A percentile compares a stretch with the other conserved stretches of the same genome.
These are phyloP conservation scores for Dunaliella primolecta DNA, from an alignment of 139 green algal species.

Conservation along the genomic window DNA sequence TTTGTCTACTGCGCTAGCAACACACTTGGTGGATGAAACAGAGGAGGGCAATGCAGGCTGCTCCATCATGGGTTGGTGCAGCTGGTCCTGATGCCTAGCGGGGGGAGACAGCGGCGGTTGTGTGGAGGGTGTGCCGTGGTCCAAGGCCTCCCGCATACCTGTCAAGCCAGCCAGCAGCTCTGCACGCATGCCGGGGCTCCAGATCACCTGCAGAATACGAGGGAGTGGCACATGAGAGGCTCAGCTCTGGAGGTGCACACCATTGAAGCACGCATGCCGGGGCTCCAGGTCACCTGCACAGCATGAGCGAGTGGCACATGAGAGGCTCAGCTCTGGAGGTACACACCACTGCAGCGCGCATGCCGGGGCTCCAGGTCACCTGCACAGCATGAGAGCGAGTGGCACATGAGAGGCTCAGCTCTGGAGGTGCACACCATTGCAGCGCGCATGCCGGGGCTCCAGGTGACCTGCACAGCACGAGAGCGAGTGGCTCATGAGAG, in stretches of 20 bases:
- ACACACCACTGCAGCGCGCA: no score
- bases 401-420: no score
- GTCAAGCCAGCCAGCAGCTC: conserved; percentile 61
- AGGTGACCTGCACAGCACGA: conserved; percentile 72
- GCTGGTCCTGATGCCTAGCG: background rate
- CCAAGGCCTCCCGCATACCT: background rate
- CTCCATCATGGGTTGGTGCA: background rate
- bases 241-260: no score
- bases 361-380: conserved; percentile 86
- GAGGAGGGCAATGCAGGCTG: background rate
- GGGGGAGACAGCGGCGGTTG: background rate
- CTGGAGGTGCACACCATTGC: no score
- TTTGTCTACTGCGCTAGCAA: no score
- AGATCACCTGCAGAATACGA: conserved; percentile 72
- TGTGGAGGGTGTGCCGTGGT: background rate
- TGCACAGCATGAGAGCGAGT: conserved; percentile 34
- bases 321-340: no score
- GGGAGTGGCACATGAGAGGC: no score
- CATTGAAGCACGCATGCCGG: conserved; percentile 69
- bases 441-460: conserved; percentile 79
- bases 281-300: conserved; percentile 85
- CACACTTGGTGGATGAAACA: background rate
- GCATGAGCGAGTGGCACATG: no score
- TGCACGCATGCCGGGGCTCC: conserved; percentile 78
- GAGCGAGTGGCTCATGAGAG: no score